Conservation (phyloP, 345 rosid species). For the Aethionema arabicum region DNA sequence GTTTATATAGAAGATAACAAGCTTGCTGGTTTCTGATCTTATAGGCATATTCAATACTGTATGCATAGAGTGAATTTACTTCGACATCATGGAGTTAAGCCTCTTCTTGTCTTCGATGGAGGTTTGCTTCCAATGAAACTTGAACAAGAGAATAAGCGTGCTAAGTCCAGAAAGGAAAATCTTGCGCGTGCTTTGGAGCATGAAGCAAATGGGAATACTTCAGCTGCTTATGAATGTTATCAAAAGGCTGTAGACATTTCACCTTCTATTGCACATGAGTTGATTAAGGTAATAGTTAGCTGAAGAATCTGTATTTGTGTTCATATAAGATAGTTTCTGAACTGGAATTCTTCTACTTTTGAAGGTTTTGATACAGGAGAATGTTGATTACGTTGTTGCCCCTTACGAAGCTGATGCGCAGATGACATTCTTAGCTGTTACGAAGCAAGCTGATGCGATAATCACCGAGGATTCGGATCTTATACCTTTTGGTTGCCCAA, state of each 20-base stretch:
- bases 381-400: constrained; percentile 71
- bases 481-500: constrained; percentile 93
- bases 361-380: constrained; percentile 81
- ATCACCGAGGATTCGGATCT: constrained; percentile 98
- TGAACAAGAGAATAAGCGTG: constrained; percentile 97
- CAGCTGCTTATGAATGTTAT: constrained; percentile 88
- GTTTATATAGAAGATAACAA: constrained; percentile 16
- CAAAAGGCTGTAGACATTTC: constrained; percentile 95
- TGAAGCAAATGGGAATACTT: constrained; percentile 73
- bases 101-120: constrained; percentile 89
- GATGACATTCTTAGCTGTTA: constrained; percentile 86
- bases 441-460: constrained; percentile 81
- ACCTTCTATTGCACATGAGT: constrained; percentile 80
- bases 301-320: not conserved
- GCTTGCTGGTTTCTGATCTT: constrained; percentile 29
- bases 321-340: constrained; percentile 12
- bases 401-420: constrained; percentile 99
- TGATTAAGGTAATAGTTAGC: constrained; percentile 62
- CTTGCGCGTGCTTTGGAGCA: constrained; percentile 82
- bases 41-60: constrained; percentile 89
- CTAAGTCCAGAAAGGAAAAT: constrained; percentile 84
- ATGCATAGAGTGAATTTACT: constrained; percentile 91
- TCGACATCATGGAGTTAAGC: constrained; percentile 81
- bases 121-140: constrained; percentile 91
- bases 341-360: constrained; percentile 24